These are phyloP conservation scores for Cichorium intybus DNA, from an alignment of 140 eudicot species.

Conservation along the genomic window DNA sequence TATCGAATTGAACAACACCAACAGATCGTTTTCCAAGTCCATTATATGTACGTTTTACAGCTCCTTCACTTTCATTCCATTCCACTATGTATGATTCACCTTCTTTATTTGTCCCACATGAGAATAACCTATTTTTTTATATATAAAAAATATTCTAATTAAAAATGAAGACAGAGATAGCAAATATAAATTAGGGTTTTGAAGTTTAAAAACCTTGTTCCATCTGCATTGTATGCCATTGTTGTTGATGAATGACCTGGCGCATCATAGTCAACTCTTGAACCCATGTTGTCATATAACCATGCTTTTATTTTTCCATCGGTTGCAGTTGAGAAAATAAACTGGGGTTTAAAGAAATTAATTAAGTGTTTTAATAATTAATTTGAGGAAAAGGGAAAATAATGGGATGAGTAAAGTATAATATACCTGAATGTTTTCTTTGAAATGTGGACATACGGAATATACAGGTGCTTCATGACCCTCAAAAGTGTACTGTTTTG, in stretches of 20 bases:
- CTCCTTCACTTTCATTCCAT: conserved; percentile 82
- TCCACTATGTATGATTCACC: conserved; percentile 68
- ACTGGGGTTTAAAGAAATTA: conserved; percentile 21
- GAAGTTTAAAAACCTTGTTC: conserved; percentile 35
- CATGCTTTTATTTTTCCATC: conserved; percentile 68
- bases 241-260: conserved; percentile 53
- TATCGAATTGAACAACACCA: conserved; percentile 63
- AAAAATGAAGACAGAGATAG: not conserved
- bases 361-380: not conserved
- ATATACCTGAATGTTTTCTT: conserved; percentile 59
- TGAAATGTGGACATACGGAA: conserved; percentile 65
- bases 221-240: conserved; percentile 58
- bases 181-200: too few relatives aligned
- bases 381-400: not conserved
- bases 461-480: conserved; percentile 79
- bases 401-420: not conserved
- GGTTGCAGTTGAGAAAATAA: conserved; percentile 51
- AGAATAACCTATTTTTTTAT: conserved; percentile 56
- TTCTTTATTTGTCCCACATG: conserved; percentile 73
- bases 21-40: conserved; percentile 64
- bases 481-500: conserved; percentile 56
- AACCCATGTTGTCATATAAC: conserved; percentile 49
- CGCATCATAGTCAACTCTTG: conserved; percentile 49
- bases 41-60: conserved; percentile 53
- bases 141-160: not conserved